Conservation (phyloP, 345 rosid genomes). For the Syzygium oleosum region DNA sequence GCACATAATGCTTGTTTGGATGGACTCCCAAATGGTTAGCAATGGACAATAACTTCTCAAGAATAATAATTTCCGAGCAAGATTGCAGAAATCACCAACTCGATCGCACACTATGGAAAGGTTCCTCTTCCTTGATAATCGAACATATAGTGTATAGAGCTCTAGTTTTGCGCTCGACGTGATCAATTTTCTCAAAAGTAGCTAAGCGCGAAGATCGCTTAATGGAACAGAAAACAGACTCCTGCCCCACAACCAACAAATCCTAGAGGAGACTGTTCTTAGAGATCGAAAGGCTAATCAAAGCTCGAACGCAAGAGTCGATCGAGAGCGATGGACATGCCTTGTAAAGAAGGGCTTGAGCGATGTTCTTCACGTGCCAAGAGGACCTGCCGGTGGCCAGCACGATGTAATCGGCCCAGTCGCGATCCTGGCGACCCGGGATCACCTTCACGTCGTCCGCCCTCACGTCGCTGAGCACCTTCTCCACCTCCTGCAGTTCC, state of each 20-base stretch:
- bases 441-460: conserved; percentile 78
- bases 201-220: background rate
- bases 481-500: conserved; percentile 59
- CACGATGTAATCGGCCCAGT: conserved; percentile 77
- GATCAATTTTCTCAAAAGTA: background rate
- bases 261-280: background rate
- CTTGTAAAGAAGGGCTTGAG: conserved; percentile 70
- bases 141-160: background rate
- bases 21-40: background rate
- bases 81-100: background rate
- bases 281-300: background rate
- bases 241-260: background rate
- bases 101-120: background rate
- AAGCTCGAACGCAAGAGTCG: background rate
- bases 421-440: conserved; percentile 33
- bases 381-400: conserved; percentile 85
- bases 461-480: conserved; percentile 66
- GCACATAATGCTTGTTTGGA: background rate
- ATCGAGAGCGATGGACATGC: conserved; percentile 4
- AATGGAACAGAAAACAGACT: background rate
- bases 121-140: background rate
- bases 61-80: background rate
- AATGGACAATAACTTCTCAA: background rate
- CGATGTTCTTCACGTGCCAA: conserved; percentile 89
- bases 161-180: background rate